Evolutionary conservation across 75 land plant species (phyloP), one percentile per base, ranked within the genome.

Genomic region (Larix kaempferi): DNA sequence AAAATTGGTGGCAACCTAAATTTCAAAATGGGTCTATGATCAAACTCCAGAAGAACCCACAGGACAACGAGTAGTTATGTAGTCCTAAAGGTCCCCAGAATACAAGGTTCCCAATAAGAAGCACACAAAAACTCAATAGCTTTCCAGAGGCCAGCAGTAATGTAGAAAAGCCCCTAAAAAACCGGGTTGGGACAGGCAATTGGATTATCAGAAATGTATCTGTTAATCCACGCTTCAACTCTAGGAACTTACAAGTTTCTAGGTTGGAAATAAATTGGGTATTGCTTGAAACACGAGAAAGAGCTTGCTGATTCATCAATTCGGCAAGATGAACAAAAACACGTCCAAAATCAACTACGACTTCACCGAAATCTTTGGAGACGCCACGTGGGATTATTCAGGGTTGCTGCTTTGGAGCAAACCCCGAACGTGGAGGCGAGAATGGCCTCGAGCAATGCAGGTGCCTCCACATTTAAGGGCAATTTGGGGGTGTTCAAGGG

Each of bases 231-330:
- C 72, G 12, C n/a, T 69, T 41, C 72, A 69, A 69, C 35, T 69
- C 44, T 19, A 69, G 23, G 1, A 17, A 2, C 11, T 37, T 33
- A 65, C 69, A 67, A 35, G 35, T n/a, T 69, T 69, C 41, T 69
- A 25, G 10, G 41, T 33, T 33, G 41, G 69, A 19, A 65, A 17
- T 16, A 14, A 65, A 33, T 65, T 25, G 72, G 72, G 52, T 41
- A 41, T 41, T 69, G 22, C 49, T 69, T n/a, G 22, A 69, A 69
- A 69, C 21, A 41, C 44, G 37, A 69, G 21, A 69, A 21, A 37
- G 35, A 8, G 21, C 10, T 69, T 69, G 72, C 72, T 69, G 21
- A 37, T 69, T 69, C 72, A 69, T 69, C 72, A 39, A 39, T 69
- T 44, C 72, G n/a, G 52, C 25, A n/a, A 21, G 72, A 69, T 41